Evolutionary conservation across 2,329 filamentous ascomycete genomes (phyloP), one percentile per base, ranked within the genome.

Genomic region (Mollisiaceae sp.): DNA sequence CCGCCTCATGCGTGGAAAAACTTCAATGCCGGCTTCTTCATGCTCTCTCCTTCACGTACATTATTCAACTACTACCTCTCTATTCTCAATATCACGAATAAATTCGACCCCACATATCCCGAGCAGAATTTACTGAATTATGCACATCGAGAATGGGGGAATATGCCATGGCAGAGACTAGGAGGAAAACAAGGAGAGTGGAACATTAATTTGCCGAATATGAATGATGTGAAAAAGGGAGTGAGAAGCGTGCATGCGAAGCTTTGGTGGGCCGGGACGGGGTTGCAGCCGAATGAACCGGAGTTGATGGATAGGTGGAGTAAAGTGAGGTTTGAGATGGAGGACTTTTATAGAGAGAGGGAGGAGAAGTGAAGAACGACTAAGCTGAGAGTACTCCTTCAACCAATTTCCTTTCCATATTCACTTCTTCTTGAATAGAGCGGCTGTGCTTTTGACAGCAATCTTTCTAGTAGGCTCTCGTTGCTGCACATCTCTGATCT

Each of bases 81-180:
- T n/a, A 72, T 81, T 32, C 75, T 79, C 63, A 63, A 67, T 15
- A 71, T 76, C 35, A 73, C 72, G n/a, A 71, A 74, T 32, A 75
- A 77, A 15, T 82, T 81, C 67, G 73, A 79, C 50, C 74, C 78
- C 0, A 71, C 72, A 22, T 77, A 75, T 18, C 78, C 78, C 67
- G 80, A 82, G 66, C 80, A 82, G 69, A 78, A 77, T 65, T 69
- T 82, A 32, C 71, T 81, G 20, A 81, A 82, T 68, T 81, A 82
- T 67, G 80, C 78, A 1, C 79, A 80, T 66, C 73, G 79, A 11
- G 65, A 75, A 8, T 71, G 75, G 11, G 79, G 79, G 0, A 71
- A 77, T 12, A 82, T 81, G 79, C 79, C 79, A 0, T 82, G 80
- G 80, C 69, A 72, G 20, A 75, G 78, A 61, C 62, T 81, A 57